A percentile compares a stretch with the other conserved stretches of the same genome.
These are phyloP conservation scores for Amanita pseudoporphyria DNA, from an alignment of 768 basidiomycete genomes.

Conservation along the genomic window DNA sequence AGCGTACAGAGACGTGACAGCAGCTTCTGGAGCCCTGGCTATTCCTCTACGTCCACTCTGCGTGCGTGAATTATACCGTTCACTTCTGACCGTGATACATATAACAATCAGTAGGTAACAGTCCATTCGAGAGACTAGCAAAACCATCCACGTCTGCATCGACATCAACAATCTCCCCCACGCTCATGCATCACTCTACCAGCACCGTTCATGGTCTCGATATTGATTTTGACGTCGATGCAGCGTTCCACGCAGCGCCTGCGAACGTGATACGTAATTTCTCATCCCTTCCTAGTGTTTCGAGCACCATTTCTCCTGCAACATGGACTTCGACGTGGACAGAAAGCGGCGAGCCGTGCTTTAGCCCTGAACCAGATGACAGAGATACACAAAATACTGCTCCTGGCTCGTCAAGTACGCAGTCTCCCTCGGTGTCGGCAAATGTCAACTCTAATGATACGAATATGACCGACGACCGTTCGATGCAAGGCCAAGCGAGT, in stretches of 20 bases:
- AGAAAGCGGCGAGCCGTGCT: neutral
- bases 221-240: neutral
- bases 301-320: neutral
- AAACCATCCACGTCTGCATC: neutral
- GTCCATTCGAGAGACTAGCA: neutral
- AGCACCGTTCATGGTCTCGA: neutral
- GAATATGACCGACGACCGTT: too few species aligned
- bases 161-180: neutral
- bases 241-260: neutral
- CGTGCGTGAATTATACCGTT: neutral
- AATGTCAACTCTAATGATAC: too few species aligned
- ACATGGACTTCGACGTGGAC: neutral
- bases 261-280: neutral
- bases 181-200: neutral
- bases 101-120: neutral
- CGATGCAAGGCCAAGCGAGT: neutral
- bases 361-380: neutral
- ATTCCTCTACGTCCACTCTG: neutral
- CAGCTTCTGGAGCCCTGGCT: neutral
- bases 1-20: neutral
- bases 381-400: neutral
- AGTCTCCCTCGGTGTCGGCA: too few species aligned
- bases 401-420: too few species aligned
- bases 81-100: neutral
- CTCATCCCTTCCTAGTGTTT: neutral